Evolutionary conservation across 441 rosid species (phyloP), one percentile per base, ranked within the genome.

Genomic region (Daphne laureola): DNA sequence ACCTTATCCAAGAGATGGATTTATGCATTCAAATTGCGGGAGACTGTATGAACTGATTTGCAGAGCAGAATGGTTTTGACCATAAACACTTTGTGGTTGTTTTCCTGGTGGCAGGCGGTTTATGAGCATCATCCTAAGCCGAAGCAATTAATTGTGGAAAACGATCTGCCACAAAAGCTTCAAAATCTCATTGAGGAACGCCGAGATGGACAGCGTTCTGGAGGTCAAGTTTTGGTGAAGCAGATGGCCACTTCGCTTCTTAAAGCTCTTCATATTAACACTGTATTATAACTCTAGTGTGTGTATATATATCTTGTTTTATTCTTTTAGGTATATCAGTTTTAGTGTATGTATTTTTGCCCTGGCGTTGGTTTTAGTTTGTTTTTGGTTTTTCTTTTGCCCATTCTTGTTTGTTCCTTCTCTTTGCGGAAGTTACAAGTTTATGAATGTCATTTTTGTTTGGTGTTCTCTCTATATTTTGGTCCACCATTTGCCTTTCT

Each of bases 91-190:
- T 68, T 14, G 49, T 26, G 21, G 46, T 47, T 11, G 45, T 27
- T 43, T 40, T 53, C 9, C 12, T 45, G 55, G 38, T 67, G 66
- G 54, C 74, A 93, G 97, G 93, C 95, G 66, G 99, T 93, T 14
- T 93, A 93, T 21, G 99, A 93, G 84, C 96, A 90, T 71, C 97
- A 93, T 61, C 99, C 97, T 5, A 80, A 88, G 46, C 99, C 99
- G 21, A 93, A 93, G 69, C 97, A 93, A 69, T 68, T 93, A 79
- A 93, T 93, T 0, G 93, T 93, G 69, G 99, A 93, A 84, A 93
- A 93, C 49, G 78, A 93, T 68, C 77, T 93, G 21, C 99, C 97
- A 14, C 86, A 76, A 58, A 87, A 87, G 52, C 84, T 93, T 53
- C 71, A 85, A 73, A 90, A 87, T 67, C 64, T 93, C 59, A 93